phyloP scores from a whole-genome alignment of 345 rosid genomes.

The Eucalyptus regnans region DNA sequence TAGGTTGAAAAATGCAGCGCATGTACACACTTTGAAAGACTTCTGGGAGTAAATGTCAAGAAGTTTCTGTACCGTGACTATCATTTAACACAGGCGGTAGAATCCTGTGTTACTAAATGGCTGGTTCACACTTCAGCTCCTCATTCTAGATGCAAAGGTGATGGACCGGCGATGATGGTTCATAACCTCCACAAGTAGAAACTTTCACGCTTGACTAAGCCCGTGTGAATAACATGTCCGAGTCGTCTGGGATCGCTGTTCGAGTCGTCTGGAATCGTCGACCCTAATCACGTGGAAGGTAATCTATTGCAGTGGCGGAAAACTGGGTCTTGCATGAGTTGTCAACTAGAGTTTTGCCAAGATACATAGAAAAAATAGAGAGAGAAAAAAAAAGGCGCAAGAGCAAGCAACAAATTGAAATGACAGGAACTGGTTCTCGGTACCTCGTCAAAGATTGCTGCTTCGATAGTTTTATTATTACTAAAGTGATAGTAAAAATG shows the following conservation, averaged over 20 bases:
- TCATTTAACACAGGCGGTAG: no score
- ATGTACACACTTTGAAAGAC: not conserved
- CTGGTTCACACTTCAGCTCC: not conserved
- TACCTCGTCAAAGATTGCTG: not conserved
- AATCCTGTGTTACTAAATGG: not conserved
- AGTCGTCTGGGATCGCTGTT: not conserved
- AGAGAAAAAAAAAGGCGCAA: not conserved
- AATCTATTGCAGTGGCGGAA: not conserved
- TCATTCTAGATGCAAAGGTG: not conserved
- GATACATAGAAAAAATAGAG: not conserved
- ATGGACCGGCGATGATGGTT: not conserved
- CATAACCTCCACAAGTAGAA: not conserved
- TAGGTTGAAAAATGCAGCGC: not conserved
- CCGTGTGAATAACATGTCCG: not conserved
- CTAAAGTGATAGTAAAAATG: not conserved
- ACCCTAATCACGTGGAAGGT: not conserved
- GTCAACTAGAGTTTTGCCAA: not conserved
- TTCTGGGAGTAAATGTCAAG: not conserved
- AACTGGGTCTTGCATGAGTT: not conserved
- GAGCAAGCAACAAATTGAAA: not conserved
- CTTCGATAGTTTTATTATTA: not conserved
- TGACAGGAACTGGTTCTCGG: not conserved
- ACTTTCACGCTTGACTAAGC: not conserved
- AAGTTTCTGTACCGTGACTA: not conserved
- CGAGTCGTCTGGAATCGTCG: not conserved